A percentile compares a stretch with the other conserved stretches of the same genome.
phyloP scores from a whole-genome alignment of 139 green algal genomes.

The Ostreobium quekettii region DNA sequence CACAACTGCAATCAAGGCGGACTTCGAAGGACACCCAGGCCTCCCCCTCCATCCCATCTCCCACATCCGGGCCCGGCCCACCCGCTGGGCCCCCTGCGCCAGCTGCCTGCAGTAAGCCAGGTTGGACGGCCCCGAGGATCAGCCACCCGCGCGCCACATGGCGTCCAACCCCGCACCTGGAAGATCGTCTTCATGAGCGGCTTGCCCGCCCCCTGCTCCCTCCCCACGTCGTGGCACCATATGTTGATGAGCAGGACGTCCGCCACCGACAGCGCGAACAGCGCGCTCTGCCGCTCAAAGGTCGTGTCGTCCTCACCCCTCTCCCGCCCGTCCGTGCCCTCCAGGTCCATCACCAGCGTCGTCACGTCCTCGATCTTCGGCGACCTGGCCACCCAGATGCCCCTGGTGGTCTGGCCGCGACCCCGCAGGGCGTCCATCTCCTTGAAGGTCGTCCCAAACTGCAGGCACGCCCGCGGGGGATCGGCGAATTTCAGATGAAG shows the following conservation, averaged over 20 bases:
- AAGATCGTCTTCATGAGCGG: conserved; percentile 97
- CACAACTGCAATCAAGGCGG: no score
- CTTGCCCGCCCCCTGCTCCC: conserved; percentile 91
- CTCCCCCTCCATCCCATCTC: no score
- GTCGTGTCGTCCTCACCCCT: conserved; percentile 95
- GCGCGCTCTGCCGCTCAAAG: conserved; percentile 92
- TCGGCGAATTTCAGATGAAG: background rate
- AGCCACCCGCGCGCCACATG: no score
- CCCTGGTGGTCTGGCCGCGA: conserved; percentile 78
- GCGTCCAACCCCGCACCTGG: no score
- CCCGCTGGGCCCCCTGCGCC: no score
- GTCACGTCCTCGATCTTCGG: conserved; percentile 49
- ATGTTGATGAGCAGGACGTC: conserved; percentile 97
- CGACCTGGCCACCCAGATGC: conserved; percentile 74
- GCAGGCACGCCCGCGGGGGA: conserved; percentile 11
- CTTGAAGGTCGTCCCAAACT: conserved; percentile 87
- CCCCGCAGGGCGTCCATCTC: conserved; percentile 92
- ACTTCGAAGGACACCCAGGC: no score
- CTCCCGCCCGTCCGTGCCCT: conserved; percentile 81
- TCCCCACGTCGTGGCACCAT: conserved; percentile 94
- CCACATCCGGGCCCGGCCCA: no score
- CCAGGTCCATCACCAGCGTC: conserved; percentile 91
- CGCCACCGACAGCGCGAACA: conserved; percentile 90
- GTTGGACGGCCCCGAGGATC: no score
- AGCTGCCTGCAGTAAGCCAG: no score